Base-by-base conservation (phyloP, 2,329 filamentous ascomycete genomes). In the Colletotrichum sp. region DNA sequence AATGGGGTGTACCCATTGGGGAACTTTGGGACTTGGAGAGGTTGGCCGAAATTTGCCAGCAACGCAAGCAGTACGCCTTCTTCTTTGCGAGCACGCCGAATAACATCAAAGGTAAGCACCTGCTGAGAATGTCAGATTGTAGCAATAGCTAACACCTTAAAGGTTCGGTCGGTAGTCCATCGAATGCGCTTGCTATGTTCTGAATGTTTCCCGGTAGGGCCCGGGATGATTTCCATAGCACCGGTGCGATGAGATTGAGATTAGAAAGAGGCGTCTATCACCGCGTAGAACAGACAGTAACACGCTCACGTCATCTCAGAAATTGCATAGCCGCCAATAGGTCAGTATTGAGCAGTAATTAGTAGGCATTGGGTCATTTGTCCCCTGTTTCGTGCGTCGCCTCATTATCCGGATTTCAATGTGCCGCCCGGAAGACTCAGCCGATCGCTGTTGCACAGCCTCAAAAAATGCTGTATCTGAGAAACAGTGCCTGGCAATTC, bases 311-410 rank as follows among this genome's bases (percentile, higher is more conserved):
- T n/a, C 9, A 48, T n/a, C 5, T 48, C 5, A 48, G n/a, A 0
- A 4, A 48, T 12, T n/a, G 5, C 18, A 12, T n/a, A 12, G 18
- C 39, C 9, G 39, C 18, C 3, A 10, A 48, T 48, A 48, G 5
- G 9, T 48, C 36, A 43, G 8, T 43, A 6, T 48, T 12, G 39
- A n/a, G 39, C 39, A 48, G 18, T 48, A 21, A 12, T 52, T 13
- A 0, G 12, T 52, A 3, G 5, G 5, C 10, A 21, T 13, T 52
- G 10, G 0, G 4, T 21, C 7, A 4, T 21, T 13, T 52, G 10
- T 21, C 12, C 10, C 43, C 12, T 4, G 2, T 13, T 52, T 21
- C 12, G 10, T 52, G n/a, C n/a, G 10, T 13, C 16, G 43, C n/a
- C 10, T 13, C n/a, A 7, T 21, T n/a, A 13, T 1, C 43, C 6